phyloP scores from a whole-genome alignment of 352 stramenopile genomes.

The Phytophthora fragariaefolia region DNA sequence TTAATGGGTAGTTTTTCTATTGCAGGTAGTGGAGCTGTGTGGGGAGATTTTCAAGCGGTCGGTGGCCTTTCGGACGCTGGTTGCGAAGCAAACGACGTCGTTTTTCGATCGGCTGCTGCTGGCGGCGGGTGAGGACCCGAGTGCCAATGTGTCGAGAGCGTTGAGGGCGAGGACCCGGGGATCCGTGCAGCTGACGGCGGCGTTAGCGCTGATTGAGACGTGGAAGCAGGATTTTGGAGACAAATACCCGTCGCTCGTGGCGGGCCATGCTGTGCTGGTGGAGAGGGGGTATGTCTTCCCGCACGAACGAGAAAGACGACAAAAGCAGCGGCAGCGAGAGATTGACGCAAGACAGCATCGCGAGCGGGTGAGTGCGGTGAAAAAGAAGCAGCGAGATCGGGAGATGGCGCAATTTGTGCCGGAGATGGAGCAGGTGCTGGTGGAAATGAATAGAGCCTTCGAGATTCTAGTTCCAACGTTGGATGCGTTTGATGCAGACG shows the following conservation, averaged over 20 bases:
- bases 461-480: constrained; percentile 79
- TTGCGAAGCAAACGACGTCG: constrained; percentile 44
- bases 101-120: constrained; percentile 62
- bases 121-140: constrained; percentile 49
- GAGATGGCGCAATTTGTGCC: constrained; percentile 60
- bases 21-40: constrained; percentile 46
- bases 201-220: constrained; percentile 61
- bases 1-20: constrained; percentile 4
- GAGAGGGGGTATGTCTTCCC: constrained; percentile 68
- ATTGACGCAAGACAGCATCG: constrained; percentile 19
- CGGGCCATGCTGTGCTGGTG: constrained; percentile 52
- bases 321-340: constrained; percentile 26
- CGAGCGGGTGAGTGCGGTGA: constrained; percentile 31
- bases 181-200: constrained; percentile 34
- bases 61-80: constrained; percentile 50
- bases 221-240: constrained; percentile 71
- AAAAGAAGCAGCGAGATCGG: constrained; percentile 37
- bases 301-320: constrained; percentile 28
- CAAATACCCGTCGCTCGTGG: constrained; percentile 61
- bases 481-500: constrained; percentile 57
- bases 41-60: constrained; percentile 69
- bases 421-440: constrained; percentile 71
- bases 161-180: constrained; percentile 22
- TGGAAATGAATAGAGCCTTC: constrained; percentile 80
- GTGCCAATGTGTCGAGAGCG: constrained; percentile 34